These are phyloP conservation scores for Staphylotrichum tortipilum DNA, from an alignment of 495 filamentous ascomycete species.

Conservation along the genomic window DNA sequence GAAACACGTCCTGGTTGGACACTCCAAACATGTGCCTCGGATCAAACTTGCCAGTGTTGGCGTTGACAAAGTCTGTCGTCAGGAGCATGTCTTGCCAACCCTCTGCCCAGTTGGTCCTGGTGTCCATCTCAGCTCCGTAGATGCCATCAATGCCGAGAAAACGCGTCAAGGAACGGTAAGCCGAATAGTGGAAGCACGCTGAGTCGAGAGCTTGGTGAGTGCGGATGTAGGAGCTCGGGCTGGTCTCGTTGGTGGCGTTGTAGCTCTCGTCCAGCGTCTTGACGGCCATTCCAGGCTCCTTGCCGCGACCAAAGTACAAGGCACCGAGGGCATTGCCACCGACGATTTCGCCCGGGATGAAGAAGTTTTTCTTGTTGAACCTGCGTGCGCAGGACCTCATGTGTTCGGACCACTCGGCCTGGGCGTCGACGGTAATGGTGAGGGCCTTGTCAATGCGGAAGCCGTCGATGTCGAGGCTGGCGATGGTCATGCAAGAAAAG, in stretches of 20 bases:
- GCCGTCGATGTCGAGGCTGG: conserved; percentile 57
- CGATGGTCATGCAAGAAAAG: conserved; percentile 61
- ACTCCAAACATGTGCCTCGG: conserved; percentile 63
- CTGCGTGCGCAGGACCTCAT: conserved; percentile 47
- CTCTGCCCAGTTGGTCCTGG: conserved; percentile 51
- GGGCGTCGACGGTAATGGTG: conserved; percentile 54
- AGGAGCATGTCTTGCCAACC: conserved; percentile 53
- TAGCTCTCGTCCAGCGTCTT: conserved; percentile 34
- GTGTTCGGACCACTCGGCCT: conserved; percentile 47
- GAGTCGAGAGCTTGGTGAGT: conserved; percentile 50
- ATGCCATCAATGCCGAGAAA: conserved; percentile 60
- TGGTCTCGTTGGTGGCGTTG: conserved; percentile 35
- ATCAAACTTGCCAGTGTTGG: conserved; percentile 59
- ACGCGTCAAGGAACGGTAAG: conserved; percentile 58
- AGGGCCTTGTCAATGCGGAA: conserved; percentile 62
- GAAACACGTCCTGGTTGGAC: conserved; percentile 61
- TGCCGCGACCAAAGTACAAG: conserved; percentile 58
- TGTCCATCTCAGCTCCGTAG: conserved; percentile 50
- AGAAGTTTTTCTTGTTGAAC: conserved; percentile 56
- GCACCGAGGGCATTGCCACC: conserved; percentile 54
- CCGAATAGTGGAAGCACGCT: conserved; percentile 61
- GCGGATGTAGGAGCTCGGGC: conserved; percentile 46
- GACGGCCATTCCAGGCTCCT: conserved; percentile 47
- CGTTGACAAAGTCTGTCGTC: conserved; percentile 57
- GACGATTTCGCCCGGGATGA: conserved; percentile 57